These are phyloP conservation scores for Zymoseptoria pseudotritici DNA, from an alignment of 2,329 filamentous ascomycete genomes.

Conservation along the genomic window DNA sequence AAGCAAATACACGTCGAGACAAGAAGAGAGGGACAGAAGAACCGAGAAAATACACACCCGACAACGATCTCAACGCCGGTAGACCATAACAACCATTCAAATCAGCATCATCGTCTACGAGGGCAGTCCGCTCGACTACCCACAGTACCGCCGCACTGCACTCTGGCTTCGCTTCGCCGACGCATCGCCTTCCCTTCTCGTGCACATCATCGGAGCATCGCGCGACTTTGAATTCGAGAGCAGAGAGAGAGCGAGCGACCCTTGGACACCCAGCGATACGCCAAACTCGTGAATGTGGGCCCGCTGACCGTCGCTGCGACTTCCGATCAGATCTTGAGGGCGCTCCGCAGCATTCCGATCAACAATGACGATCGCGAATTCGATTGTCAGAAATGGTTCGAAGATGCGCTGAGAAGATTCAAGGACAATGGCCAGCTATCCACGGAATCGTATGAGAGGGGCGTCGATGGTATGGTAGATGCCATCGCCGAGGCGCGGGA, in stretches of 20 bases:
- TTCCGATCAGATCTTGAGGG: background rate
- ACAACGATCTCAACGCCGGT: background rate
- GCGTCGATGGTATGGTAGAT: slow-evolving; percentile 11
- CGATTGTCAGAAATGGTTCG: slow-evolving; percentile 11
- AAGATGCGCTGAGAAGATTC: slow-evolving; percentile 6
- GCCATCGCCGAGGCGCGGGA: slow-evolving; percentile 4
- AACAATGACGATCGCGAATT: slow-evolving; percentile 8
- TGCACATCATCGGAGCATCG: slow-evolving; percentile 3
- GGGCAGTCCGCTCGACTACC: slow-evolving; percentile 7
- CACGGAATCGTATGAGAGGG: slow-evolving; percentile 2
- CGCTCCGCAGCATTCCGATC: slow-evolving; percentile 5
- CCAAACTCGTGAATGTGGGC: slow-evolving; percentile 4
- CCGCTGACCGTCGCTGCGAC: background rate
- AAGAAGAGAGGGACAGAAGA: background rate
- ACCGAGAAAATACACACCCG: background rate
- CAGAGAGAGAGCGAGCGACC: background rate
- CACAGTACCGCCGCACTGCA: slow-evolving; percentile 10
- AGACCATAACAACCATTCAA: background rate
- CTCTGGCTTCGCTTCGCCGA: slow-evolving; percentile 8
- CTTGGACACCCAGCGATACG: background rate
- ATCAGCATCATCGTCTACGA: slow-evolving; percentile 6
- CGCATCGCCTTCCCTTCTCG: background rate
- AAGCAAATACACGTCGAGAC: too few relatives aligned
- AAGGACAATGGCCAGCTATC: background rate
- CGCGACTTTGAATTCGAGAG: slow-evolving; percentile 6